Evolutionary conservation across 306 rosid species (phyloP).

Genomic region (Inga oerstediana): DNA sequence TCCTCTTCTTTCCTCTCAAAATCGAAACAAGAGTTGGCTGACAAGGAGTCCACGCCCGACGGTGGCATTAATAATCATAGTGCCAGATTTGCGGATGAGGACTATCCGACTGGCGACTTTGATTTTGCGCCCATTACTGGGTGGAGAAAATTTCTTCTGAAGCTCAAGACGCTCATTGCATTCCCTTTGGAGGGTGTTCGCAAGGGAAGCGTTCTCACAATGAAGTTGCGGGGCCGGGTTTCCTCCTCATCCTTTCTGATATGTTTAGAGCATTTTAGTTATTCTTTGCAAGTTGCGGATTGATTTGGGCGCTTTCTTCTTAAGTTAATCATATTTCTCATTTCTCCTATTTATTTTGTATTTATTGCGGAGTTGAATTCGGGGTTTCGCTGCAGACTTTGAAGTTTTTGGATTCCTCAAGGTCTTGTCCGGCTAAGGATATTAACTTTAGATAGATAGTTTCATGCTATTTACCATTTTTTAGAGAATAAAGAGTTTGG

Average conservation of each 20-base stretch:
- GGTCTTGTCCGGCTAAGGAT: background rate
- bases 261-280: background rate
- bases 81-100: conserved; percentile 43
- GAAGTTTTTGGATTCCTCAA: background rate
- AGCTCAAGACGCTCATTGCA: conserved; percentile 77
- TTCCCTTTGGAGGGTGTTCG: conserved; percentile 90
- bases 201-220: conserved; percentile 82
- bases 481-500: background rate
- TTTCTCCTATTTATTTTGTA: background rate
- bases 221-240: conserved; percentile 95
- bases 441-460: background rate
- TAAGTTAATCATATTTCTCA: background rate
- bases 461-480: background rate
- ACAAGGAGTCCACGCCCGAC: background rate
- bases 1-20: conserved; percentile 33
- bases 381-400: background rate
- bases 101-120: conserved; percentile 78
- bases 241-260: background rate
- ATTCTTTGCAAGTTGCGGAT: background rate
- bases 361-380: background rate
- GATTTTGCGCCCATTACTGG: conserved; percentile 55
- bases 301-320: background rate
- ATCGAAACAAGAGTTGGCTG: background rate
- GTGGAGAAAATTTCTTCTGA: conserved; percentile 74
- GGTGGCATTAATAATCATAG: conserved; percentile 23